phyloP scores from a whole-genome alignment of 345 rosid genomes.

The Streptanthus diversifolius region DNA sequence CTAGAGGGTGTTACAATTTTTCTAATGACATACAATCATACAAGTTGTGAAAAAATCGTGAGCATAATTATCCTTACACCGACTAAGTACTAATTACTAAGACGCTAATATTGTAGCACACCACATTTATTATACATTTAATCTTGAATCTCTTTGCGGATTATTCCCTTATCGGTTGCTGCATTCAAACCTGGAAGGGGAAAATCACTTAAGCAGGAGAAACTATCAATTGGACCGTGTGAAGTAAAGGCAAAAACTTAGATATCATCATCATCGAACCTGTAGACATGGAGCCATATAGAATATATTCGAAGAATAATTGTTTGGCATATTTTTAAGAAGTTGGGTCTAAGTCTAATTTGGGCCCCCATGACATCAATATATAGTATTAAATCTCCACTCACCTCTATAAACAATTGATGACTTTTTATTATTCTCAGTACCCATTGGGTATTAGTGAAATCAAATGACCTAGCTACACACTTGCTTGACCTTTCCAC shows the following conservation, averaged over 20 bases:
- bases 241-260: background rate
- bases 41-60: no score
- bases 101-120: no score
- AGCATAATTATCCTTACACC: no score
- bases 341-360: background rate
- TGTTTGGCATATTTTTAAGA: constrained; percentile 4
- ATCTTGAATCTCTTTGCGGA: no score
- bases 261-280: background rate
- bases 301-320: background rate
- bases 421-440: background rate
- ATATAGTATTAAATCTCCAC: background rate
- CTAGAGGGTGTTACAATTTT: no score
- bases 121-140: no score
- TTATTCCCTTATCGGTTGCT: no score
- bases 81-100: no score
- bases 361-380: constrained; percentile 6
- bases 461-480: background rate
- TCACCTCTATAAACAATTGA: background rate
- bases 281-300: background rate
- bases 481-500: constrained; percentile 10
- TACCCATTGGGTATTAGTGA: constrained; percentile 1
- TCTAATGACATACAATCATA: no score
- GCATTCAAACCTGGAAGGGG: background rate
- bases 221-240: background rate
- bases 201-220: background rate